A percentile compares a stretch with the other conserved stretches of the same genome.
Evolutionary conservation across 108 stramenopile species (phyloP).

Genomic region (Conticribra guillardii): DNA sequence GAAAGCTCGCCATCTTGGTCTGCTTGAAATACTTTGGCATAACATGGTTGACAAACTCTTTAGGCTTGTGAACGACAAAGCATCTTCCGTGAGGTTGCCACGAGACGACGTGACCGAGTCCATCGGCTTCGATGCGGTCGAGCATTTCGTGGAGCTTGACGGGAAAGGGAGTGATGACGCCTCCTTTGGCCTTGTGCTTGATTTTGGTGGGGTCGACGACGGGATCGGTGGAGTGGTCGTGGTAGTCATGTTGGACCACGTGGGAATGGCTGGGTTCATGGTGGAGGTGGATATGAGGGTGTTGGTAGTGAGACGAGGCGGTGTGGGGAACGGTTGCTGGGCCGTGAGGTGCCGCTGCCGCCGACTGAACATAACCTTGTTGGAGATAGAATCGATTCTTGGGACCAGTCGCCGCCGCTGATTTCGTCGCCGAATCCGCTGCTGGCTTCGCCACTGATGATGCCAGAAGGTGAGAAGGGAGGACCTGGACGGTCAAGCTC

Average conservation of each 20-base stretch:
- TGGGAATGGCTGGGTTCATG: slow-evolving; percentile 12
- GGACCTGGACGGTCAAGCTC: slow-evolving; percentile 31
- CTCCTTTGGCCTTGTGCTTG: slow-evolving; percentile 64
- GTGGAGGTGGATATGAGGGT: neutral
- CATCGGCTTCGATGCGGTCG: slow-evolving; percentile 54
- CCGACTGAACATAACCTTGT: neutral
- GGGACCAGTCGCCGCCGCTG: neutral
- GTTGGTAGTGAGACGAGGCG: neutral
- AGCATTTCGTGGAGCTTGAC: slow-evolving; percentile 84
- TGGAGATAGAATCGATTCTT: neutral
- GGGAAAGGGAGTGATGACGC: slow-evolving; percentile 70
- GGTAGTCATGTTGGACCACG: slow-evolving; percentile 72
- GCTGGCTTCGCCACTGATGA: slow-evolving; percentile 2
- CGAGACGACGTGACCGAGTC: slow-evolving; percentile 68
- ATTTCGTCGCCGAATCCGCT: neutral
- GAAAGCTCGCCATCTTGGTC: slow-evolving; percentile 87
- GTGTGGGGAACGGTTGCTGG: neutral
- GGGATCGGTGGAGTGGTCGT: slow-evolving; percentile 70
- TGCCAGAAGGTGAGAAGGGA: slow-evolving; percentile 34
- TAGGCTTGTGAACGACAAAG: slow-evolving; percentile 87
- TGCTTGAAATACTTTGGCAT: slow-evolving; percentile 92
- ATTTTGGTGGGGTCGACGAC: slow-evolving; percentile 43
- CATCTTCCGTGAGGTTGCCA: slow-evolving; percentile 90
- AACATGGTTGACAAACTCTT: slow-evolving; percentile 77
- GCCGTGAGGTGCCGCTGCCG: slow-evolving; percentile 14